Conservation (phyloP, 805 yeast species). For the Kodamaea leandrae region DNA sequence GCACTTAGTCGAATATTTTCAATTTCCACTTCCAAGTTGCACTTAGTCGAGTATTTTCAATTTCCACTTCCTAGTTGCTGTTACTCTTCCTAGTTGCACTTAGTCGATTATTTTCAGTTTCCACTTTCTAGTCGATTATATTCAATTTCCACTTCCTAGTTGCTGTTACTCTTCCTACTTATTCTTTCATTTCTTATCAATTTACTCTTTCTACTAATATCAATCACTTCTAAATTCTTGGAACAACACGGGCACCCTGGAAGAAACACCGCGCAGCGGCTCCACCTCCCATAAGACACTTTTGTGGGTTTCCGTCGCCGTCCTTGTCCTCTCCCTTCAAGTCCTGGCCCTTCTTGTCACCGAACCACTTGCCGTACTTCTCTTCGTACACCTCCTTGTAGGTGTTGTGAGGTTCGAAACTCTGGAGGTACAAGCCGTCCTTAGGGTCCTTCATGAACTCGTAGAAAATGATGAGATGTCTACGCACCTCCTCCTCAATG, state of each 20-base stretch:
- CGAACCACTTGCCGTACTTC: conserved; percentile 48
- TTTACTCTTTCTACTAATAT: too few species aligned
- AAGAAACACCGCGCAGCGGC: conserved; percentile 69
- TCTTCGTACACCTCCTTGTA: conserved; percentile 47
- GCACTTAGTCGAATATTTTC: too few species aligned
- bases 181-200: too few species aligned
- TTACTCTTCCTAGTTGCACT: too few species aligned
- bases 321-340: conserved; percentile 53
- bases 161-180: too few species aligned
- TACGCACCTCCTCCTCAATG: conserved; percentile 43
- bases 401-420: conserved; percentile 56
- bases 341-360: conserved; percentile 50
- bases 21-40: too few species aligned
- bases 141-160: too few species aligned
- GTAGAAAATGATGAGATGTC: conserved; percentile 57
- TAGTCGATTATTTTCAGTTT: too few species aligned
- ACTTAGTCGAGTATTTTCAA: too few species aligned
- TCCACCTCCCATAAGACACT: conserved; percentile 60
- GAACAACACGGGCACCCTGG: conserved; percentile 59
- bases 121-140: too few species aligned
- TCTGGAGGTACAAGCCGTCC: conserved; percentile 59
- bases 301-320: conserved; percentile 41
- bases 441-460: conserved; percentile 54
- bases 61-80: too few species aligned
- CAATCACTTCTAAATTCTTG: conserved; percentile 20